Evolutionary conservation across 202 grass and related monocot genomes (phyloP).

Genomic region (Panicum virgatum): DNA sequence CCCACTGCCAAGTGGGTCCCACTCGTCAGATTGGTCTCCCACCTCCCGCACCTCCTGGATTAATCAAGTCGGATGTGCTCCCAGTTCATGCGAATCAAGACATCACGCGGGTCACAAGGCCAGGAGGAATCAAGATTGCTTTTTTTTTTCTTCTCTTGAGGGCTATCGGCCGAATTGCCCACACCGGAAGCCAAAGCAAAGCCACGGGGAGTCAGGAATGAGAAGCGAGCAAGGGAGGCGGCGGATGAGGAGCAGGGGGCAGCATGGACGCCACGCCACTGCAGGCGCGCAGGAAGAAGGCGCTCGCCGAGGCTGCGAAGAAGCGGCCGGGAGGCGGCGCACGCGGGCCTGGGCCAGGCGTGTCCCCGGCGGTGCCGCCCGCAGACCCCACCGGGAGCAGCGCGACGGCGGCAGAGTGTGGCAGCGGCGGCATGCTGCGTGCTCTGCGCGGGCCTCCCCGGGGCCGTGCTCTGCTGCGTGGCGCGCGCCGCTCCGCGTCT

Average conservation of each 20-base stretch:
- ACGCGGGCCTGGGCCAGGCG: background rate
- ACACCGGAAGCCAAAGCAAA: background rate
- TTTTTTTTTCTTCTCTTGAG: no score
- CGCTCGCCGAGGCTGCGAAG: background rate
- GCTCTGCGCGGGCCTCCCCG: slow-evolving; percentile 63
- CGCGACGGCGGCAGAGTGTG: slow-evolving; percentile 57
- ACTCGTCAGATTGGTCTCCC: no score
- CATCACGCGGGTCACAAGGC: no score
- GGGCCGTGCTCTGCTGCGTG: slow-evolving; percentile 61
- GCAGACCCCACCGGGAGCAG: background rate
- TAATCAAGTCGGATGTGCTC: no score
- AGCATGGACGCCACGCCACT: background rate
- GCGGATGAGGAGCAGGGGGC: background rate
- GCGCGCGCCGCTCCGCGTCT: slow-evolving; percentile 57
- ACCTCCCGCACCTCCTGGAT: no score
- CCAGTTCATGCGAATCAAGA: no score
- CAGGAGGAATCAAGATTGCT: no score
- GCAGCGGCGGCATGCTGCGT: slow-evolving; percentile 55
- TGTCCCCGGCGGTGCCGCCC: slow-evolving; percentile 39
- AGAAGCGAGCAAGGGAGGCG: no score
- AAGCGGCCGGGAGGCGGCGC: slow-evolving; percentile 33
- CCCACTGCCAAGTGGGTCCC: no score
- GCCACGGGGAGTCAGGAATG: background rate
- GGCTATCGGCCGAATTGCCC: slow-evolving; percentile 23
- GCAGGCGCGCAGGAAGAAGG: background rate